A percentile compares a stretch with the other conserved stretches of the same genome.
Evolutionary conservation across 768 basidiomycete species (phyloP).

Genomic region (Psilocybe subaeruginosa): DNA sequence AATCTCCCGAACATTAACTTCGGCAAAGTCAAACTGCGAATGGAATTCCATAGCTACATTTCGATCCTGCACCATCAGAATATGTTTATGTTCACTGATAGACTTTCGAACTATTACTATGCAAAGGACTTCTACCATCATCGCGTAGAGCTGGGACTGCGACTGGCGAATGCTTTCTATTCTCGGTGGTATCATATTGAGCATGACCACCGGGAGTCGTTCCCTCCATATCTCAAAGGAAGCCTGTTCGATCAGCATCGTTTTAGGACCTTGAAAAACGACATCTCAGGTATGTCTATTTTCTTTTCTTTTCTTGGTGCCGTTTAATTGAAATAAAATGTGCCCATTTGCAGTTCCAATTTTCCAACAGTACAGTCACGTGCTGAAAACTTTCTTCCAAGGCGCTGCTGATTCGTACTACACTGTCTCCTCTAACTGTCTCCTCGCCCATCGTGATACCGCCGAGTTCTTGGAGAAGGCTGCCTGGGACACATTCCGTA

Average conservation of each 20-base stretch:
- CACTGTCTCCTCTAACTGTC: not conserved
- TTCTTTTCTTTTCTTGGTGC: not conserved
- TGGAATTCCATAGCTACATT: not conserved
- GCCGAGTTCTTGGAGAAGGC: not conserved
- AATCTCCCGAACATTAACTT: not conserved
- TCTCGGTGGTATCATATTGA: not conserved
- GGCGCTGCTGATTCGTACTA: not conserved
- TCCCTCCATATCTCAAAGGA: not conserved
- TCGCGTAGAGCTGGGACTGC: not conserved
- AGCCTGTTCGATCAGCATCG: not conserved
- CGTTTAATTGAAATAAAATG: not conserved
- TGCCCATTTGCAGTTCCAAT: not conserved
- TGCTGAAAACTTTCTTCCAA: not conserved
- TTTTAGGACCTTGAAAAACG: not conserved
- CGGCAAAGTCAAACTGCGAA: not conserved
- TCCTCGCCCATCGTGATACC: not conserved
- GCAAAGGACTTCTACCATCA: not conserved
- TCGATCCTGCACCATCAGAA: slow-evolving; percentile 1
- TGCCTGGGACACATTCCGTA: not conserved
- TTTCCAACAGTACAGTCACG: not conserved
- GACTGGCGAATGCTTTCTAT: not conserved
- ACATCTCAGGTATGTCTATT: not conserved
- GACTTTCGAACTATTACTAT: not conserved
- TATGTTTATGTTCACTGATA: not conserved
- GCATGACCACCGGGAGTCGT: not conserved